Conservation (phyloP, 2,329 filamentous ascomycete species). For the Epichloe coenophiala region DNA sequence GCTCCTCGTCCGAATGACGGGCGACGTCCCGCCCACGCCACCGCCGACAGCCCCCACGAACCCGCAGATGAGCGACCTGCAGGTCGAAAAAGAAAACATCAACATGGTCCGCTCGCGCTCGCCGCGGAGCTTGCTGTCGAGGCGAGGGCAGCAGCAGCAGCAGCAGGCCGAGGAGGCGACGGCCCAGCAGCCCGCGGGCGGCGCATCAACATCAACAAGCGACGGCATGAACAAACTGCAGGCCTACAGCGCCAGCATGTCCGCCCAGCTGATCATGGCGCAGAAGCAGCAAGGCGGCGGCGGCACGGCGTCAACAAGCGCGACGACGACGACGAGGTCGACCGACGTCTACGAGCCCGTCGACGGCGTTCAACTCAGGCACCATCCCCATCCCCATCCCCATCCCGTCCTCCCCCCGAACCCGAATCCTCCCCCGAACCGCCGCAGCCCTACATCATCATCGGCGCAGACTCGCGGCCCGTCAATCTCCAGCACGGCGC, state of each 20-base stretch:
- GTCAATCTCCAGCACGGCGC: conserved; percentile 68
- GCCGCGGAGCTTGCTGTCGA: conserved; percentile 33
- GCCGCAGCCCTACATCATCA: conserved; percentile 41
- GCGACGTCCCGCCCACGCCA: conserved; percentile 71
- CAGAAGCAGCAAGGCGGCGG: conserved; percentile 1
- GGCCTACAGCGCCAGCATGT: conserved; percentile 15
- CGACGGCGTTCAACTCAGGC: conserved; percentile 41
- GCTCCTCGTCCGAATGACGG: conserved; percentile 55
- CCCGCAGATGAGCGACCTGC: conserved; percentile 51
- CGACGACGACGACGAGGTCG: background rate
- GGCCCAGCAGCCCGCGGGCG: conserved; percentile 1
- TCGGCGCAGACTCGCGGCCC: conserved; percentile 58
- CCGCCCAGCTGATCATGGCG: conserved; percentile 13
- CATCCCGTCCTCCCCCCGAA: too few relatives aligned
- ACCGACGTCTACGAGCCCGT: conserved; percentile 22
- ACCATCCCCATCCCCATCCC: conserved; percentile 9
- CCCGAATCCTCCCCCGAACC: conserved; percentile 8
- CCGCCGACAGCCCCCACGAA: conserved; percentile 49
- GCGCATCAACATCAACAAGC: background rate
- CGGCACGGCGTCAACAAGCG: background rate
- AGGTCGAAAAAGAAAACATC: conserved; percentile 48
- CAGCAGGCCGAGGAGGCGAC: conserved; percentile 14
- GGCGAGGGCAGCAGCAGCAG: conserved; percentile 24
- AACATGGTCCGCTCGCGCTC: conserved; percentile 45
- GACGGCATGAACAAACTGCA: conserved; percentile 10